Percentiles rank a stretch among this genome's conserved stretches.
Conservation (phyloP, 768 basidiomycete species). For the Trametes cinnabarina region DNA sequence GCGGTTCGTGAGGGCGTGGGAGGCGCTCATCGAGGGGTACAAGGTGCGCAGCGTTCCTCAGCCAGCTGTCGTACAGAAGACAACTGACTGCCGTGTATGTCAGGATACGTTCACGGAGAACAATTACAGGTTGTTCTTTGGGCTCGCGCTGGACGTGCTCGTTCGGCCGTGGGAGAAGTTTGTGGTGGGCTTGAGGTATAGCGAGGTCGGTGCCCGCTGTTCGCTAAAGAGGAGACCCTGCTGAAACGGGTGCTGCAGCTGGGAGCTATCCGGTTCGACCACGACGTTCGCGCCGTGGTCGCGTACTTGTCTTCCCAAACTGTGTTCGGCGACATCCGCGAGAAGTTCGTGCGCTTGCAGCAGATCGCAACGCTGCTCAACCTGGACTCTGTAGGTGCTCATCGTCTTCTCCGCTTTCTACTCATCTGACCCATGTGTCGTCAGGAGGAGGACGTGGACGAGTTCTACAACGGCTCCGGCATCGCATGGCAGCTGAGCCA, state of each 20-base stretch:
- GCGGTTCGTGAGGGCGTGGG: constrained; percentile 89
- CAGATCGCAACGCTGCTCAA: constrained; percentile 93
- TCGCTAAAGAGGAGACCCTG: background rate
- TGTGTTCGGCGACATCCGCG: constrained; percentile 83
- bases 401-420: background rate
- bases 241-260: constrained; percentile 48
- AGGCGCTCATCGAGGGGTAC: constrained; percentile 79
- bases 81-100: background rate
- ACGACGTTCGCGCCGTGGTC: constrained; percentile 82
- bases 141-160: constrained; percentile 79
- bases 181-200: constrained; percentile 75
- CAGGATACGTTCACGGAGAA: constrained; percentile 85
- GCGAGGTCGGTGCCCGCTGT: constrained; percentile 52
- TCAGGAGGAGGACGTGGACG: constrained; percentile 96
- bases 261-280: constrained; percentile 93
- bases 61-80: no score
- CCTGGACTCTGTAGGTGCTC: constrained; percentile 65
- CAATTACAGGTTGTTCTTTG: constrained; percentile 86
- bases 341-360: constrained; percentile 88
- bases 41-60: no score
- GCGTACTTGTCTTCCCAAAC: constrained; percentile 87
- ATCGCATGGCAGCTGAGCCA: constrained; percentile 83
- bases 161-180: constrained; percentile 97
- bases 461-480: constrained; percentile 92
- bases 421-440: constrained; percentile 11